These are phyloP conservation scores for Mycena rosella DNA, from an alignment of 768 basidiomycete genomes.

Conservation along the genomic window DNA sequence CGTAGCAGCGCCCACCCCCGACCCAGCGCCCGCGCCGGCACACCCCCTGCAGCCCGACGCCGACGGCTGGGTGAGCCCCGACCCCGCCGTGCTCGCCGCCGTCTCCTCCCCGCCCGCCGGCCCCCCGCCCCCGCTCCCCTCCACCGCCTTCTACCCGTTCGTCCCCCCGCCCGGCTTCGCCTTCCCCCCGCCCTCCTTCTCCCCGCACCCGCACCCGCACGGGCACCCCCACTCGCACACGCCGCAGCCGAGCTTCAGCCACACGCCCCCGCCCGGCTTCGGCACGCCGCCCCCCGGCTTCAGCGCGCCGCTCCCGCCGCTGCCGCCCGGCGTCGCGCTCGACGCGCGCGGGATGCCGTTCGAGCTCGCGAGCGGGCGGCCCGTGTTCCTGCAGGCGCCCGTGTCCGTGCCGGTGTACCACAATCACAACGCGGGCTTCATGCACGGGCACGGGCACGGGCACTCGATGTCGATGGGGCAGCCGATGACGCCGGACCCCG, in stretches of 20 bases:
- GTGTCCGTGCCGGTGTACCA: no score
- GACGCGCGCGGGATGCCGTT: conserved; percentile 85
- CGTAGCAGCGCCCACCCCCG: no score
- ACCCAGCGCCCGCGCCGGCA: not conserved
- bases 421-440: conserved; percentile 56
- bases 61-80: conserved; percentile 36
- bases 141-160: conserved; percentile 21
- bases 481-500: conserved; percentile 1
- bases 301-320: conserved; percentile 74
- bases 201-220: not conserved
- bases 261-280: conserved; percentile 20
- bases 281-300: conserved; percentile 47
- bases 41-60: conserved; percentile 32
- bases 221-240: not conserved
- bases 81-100: conserved; percentile 27
- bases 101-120: conserved; percentile 20
- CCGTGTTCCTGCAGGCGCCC: conserved; percentile 75
- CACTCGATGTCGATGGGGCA: conserved; percentile 14
- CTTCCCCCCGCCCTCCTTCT: not conserved
- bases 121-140: conserved; percentile 4
- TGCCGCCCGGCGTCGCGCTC: conserved; percentile 82
- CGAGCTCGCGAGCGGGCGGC: conserved; percentile 85
- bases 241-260: conserved; percentile 10
- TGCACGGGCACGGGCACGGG: conserved; percentile 51
- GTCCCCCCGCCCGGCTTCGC: conserved; percentile 14